phyloP scores from a whole-genome alignment of 352 stramenopile genomes.

The Phytophthora multivora region DNA sequence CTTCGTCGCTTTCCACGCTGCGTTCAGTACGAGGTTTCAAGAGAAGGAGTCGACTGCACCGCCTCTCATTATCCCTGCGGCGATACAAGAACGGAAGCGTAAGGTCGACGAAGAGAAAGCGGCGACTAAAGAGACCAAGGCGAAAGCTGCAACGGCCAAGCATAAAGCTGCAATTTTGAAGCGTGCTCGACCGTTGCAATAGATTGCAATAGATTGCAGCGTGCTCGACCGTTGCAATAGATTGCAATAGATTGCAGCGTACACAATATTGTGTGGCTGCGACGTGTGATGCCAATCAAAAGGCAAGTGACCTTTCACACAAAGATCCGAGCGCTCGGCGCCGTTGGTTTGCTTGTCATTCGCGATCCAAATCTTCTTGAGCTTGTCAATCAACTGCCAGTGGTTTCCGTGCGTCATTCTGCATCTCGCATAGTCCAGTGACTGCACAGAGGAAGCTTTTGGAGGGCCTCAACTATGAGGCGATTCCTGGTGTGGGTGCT shows the following conservation, averaged over 20 bases:
- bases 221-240: not conserved
- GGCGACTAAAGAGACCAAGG: conserved; percentile 32
- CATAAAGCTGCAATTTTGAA: conserved; percentile 33
- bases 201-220: not conserved
- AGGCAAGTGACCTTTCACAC: not conserved
- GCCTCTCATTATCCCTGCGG: conserved; percentile 51
- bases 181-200: conserved; percentile 3
- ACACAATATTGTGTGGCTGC: conserved; percentile 21
- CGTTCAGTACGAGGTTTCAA: conserved; percentile 53
- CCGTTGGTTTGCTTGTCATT: conserved; percentile 17
- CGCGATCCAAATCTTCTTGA: conserved; percentile 6
- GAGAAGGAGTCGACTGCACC: conserved; percentile 50
- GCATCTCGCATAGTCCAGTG: not conserved
- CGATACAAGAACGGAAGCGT: conserved; percentile 62
- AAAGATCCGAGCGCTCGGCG: not conserved
- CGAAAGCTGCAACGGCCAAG: conserved; percentile 24
- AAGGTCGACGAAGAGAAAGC: conserved; percentile 52
- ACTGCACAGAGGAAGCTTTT: not conserved
- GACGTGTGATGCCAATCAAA: conserved; percentile 6
- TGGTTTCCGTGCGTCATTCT: conserved; percentile 14
- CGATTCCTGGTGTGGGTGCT: conserved; percentile 14
- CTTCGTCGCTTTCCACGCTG: conserved; percentile 48
- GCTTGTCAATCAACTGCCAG: conserved; percentile 10
- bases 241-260: not conserved
- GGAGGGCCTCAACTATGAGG: conserved; percentile 9